Percentiles rank a stretch among this genome's conserved stretches.
Evolutionary conservation across 768 basidiomycete genomes (phyloP).

Genomic region (Kwoniella mangroviensis): DNA sequence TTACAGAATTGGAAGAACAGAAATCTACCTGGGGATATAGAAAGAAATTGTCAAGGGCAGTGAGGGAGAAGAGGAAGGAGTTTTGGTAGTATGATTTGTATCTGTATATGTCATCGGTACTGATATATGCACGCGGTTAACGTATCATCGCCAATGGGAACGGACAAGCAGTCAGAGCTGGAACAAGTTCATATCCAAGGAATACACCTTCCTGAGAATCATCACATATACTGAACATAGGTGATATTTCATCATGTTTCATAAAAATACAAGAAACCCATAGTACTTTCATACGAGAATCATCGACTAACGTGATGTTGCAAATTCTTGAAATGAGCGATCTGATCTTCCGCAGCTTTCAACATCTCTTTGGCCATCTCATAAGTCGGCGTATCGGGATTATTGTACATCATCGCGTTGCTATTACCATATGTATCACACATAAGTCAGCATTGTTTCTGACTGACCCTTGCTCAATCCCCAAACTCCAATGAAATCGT

Average conservation of each 20-base stretch:
- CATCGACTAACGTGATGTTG: slow-evolving; percentile 42
- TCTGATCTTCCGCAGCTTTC: slow-evolving; percentile 51
- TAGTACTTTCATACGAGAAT: no score
- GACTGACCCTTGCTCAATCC: no score
- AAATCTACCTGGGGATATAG: slow-evolving; percentile 50
- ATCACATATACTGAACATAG: no score
- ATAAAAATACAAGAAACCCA: background rate
- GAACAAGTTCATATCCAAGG: no score
- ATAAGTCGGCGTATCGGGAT: slow-evolving; percentile 81
- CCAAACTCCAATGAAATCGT: no score
- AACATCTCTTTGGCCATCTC: slow-evolving; percentile 89
- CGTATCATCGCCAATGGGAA: no score
- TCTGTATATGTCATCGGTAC: background rate
- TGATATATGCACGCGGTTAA: no score
- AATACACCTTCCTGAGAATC: no score
- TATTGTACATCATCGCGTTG: slow-evolving; percentile 96
- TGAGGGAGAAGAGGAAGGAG: slow-evolving; percentile 47
- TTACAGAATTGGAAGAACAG: slow-evolving; percentile 26
- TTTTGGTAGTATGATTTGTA: slow-evolving; percentile 45
- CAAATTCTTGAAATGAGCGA: slow-evolving; percentile 48
- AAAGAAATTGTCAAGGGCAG: slow-evolving; percentile 48
- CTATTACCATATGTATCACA: slow-evolving; percentile 25
- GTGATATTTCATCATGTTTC: background rate
- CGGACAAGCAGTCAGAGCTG: no score
- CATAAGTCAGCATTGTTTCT: background rate